Evolutionary conservation across 768 basidiomycete genomes (phyloP), one percentile per base, ranked within the genome.

Genomic region (Rhodocollybia butyracea): DNA sequence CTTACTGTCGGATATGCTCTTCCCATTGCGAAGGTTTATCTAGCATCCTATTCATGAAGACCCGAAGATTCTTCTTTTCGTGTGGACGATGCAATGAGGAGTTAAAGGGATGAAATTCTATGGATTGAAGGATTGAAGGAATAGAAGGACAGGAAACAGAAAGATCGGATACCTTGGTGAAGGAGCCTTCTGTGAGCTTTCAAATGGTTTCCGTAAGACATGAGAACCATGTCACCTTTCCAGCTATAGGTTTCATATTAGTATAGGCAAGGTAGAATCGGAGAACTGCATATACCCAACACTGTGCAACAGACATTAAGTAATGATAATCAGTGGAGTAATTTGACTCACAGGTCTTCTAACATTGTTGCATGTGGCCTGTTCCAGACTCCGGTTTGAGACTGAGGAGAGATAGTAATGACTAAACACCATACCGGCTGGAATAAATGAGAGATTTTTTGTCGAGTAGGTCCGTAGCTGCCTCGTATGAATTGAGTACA

Each of bases 401-500:
- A 22, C 19, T 8, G 6, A 4, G 12, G 13, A 21, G n/a, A 13
- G 36, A 15, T 19, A 32, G 17, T 8, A 22, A n/a, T n/a, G 17
- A 26, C 15, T 32, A 3, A 15, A 41, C 22, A 21, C 2, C 30
- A 29, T 27, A 52, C 56, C 65, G 60, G 52, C 71, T 63, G 10
- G 76, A 79, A 59, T 79, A 80, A 21, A 73, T 73, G 10, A 63
- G 51, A 17, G 72, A 76, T 15, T 73, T 61, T 51, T 69, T 73
- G 42, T 78, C 77, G 36, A 80, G 68, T 15, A 80, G 70, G 10
- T 80, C 77, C 3, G 58, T 60, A 2, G 71, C 70, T 1, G 70
- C 70, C 45, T 77, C 67, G 1, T 64, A 31, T 3, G 72, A 69
- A 55, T 78, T 74, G 43, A 80, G 48, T n/a, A 71, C 60, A 26